Conservation (phyloP, 768 basidiomycete genomes). For the Goffeauzyma gilvescens region DNA sequence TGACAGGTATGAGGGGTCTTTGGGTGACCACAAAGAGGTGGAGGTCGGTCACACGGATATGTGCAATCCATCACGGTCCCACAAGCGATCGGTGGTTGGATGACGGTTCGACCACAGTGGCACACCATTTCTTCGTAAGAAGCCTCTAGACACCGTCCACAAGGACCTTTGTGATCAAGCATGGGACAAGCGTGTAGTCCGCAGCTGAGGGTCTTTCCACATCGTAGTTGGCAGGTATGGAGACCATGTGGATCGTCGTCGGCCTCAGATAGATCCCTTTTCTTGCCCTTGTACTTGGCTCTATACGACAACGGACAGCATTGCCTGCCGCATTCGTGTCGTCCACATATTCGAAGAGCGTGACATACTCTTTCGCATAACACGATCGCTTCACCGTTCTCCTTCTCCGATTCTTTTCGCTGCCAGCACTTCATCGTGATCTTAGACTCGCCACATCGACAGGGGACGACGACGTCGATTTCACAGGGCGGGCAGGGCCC, state of each 20-base stretch:
- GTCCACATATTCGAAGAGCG: slow-evolving; percentile 61
- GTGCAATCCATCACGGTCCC: slow-evolving; percentile 44
- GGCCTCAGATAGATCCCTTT: slow-evolving; percentile 34
- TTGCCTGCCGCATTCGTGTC: slow-evolving; percentile 58
- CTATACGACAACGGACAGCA: slow-evolving; percentile 75
- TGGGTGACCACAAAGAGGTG: slow-evolving; percentile 65
- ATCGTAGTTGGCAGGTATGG: slow-evolving; percentile 69
- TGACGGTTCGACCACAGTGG: slow-evolving; percentile 61
- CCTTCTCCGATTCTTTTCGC: slow-evolving; percentile 25
- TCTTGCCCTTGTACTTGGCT: slow-evolving; percentile 48
- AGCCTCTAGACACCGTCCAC: slow-evolving; percentile 65
- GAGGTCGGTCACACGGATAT: slow-evolving; percentile 56
- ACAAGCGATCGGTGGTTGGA: slow-evolving; percentile 77
- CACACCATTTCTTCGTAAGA: slow-evolving; percentile 86
- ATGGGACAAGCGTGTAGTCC: slow-evolving; percentile 63
- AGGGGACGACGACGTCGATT: slow-evolving; percentile 51
- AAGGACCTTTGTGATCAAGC: slow-evolving; percentile 63
- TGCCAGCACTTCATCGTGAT: slow-evolving; percentile 41
- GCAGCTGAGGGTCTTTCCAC: slow-evolving; percentile 48
- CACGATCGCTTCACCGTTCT: slow-evolving; percentile 39
- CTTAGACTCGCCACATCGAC: slow-evolving; percentile 64
- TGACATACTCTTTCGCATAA: slow-evolving; percentile 63
- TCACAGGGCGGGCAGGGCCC: slow-evolving; percentile 65
- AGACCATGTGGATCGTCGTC: slow-evolving; percentile 46
- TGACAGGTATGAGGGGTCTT: slow-evolving; percentile 65